Conservation (phyloP, 2,329 filamentous ascomycete genomes). For the Claviceps maximensis region DNA sequence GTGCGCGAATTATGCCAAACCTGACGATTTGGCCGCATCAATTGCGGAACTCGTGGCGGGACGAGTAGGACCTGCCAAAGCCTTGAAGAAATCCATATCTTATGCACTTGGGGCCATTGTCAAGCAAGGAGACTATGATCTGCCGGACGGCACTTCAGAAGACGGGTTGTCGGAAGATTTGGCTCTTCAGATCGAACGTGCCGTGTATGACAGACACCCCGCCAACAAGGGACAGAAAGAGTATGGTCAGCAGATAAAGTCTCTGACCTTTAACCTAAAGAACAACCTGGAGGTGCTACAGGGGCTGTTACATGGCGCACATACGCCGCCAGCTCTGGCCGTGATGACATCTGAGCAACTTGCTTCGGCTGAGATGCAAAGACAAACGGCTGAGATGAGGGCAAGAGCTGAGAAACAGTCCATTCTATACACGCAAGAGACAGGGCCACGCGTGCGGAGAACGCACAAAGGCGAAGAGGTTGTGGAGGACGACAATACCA, state of each 20-base stretch:
- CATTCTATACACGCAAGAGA: constrained; percentile 62
- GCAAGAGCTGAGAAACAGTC: constrained; percentile 71
- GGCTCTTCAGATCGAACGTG: constrained; percentile 69
- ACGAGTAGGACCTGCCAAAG: constrained; percentile 56
- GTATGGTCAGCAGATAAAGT: constrained; percentile 53
- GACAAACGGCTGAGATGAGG: constrained; percentile 62
- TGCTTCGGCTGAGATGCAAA: constrained; percentile 79
- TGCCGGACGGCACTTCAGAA: constrained; percentile 50
- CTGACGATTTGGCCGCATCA: constrained; percentile 35
- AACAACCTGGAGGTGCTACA: constrained; percentile 68
- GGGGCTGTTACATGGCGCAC: constrained; percentile 56
- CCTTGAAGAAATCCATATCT: constrained; percentile 55
- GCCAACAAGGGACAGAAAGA: constrained; percentile 31
- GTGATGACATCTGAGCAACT: constrained; percentile 83
- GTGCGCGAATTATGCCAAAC: constrained; percentile 31
- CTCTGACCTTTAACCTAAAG: constrained; percentile 77
- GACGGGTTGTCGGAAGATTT: constrained; percentile 55
- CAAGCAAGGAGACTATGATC: constrained; percentile 48
- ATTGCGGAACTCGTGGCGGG: constrained; percentile 44
- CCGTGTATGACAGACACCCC: constrained; percentile 43
- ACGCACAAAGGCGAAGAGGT: constrained; percentile 95
- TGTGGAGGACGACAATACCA: constrained; percentile 57
- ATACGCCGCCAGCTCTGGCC: constrained; percentile 67
- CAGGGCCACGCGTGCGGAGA: constrained; percentile 62
- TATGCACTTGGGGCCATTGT: constrained; percentile 53